Evolutionary conservation across 1,139 yeast genomes (phyloP).

Genomic region (Pichia sp.): DNA sequence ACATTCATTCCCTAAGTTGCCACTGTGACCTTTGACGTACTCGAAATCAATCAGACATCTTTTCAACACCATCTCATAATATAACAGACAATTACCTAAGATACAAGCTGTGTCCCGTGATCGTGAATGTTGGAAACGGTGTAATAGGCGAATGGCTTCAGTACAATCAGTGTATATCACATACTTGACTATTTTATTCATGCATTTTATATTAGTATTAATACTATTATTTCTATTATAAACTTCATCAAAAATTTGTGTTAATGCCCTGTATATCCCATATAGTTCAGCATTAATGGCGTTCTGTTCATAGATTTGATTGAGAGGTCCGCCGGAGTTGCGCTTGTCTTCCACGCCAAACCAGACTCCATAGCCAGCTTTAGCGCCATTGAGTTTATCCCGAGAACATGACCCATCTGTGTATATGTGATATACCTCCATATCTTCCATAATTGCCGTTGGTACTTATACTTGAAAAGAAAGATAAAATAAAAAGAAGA

Average conservation of each 20-base stretch:
- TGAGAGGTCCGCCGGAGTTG: background rate
- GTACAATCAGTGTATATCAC: conserved; percentile 46
- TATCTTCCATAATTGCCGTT: background rate
- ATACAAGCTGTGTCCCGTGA: conserved; percentile 20
- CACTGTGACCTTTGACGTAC: conserved; percentile 71
- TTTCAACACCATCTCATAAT: conserved; percentile 14
- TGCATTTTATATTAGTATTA: background rate
- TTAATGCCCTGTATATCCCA: background rate
- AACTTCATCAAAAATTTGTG: background rate
- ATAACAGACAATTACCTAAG: conserved; percentile 31
- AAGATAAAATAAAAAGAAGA: background rate
- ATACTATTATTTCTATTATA: background rate
- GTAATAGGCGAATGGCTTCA: conserved; percentile 38
- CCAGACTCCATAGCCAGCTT: background rate
- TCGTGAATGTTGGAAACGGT: conserved; percentile 45
- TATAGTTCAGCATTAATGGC: background rate
- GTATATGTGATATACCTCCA: background rate
- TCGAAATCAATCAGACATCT: conserved; percentile 22
- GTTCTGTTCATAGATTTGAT: background rate
- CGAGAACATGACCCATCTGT: background rate
- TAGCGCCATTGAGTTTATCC: background rate
- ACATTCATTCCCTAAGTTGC: conserved; percentile 60
- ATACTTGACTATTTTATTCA: conserved; percentile 27
- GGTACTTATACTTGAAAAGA: background rate
- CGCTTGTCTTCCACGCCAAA: background rate